phyloP scores from a whole-genome alignment of 495 filamentous ascomycete species.

The Aspergillus nidulans region DNA sequence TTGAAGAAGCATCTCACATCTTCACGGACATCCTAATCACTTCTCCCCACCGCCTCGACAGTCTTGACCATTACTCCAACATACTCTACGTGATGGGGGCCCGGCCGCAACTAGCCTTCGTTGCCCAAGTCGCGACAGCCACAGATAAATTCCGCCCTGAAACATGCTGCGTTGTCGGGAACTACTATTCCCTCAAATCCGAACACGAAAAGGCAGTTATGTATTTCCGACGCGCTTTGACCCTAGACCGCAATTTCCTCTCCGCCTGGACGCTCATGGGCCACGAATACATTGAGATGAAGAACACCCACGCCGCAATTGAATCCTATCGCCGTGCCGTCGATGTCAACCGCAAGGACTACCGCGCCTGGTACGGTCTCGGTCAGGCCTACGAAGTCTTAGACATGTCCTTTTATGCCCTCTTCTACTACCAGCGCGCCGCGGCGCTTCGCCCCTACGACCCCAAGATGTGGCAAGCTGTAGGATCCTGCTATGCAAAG shows the following conservation, averaged over 20 bases:
- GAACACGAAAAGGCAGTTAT: constrained; percentile 97
- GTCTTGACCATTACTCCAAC: constrained; percentile 91
- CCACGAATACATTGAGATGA: constrained; percentile 98
- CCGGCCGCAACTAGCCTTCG: constrained; percentile 82
- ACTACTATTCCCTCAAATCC: constrained; percentile 91
- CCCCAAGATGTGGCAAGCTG: constrained; percentile 97
- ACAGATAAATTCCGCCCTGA: constrained; percentile 97
- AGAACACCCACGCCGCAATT: constrained; percentile 97
- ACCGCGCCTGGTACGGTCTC: constrained; percentile 96
- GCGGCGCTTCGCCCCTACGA: constrained; percentile 88
- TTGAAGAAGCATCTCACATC: constrained; percentile 76
- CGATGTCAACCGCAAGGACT: constrained; percentile 93
- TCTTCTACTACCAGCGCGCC: constrained; percentile 97
- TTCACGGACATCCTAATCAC: constrained; percentile 76
- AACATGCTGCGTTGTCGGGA: constrained; percentile 94
- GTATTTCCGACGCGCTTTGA: constrained; percentile 96
- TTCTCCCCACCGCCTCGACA: constrained; percentile 85
- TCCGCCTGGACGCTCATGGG: constrained; percentile 99
- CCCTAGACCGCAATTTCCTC: constrained; percentile 83
- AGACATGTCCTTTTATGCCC: constrained; percentile 93
- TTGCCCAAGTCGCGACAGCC: constrained; percentile 82
- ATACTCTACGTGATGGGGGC: constrained; percentile 89
- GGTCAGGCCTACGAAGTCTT: constrained; percentile 97
- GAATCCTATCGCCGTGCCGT: constrained; percentile 95
- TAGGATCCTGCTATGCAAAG: constrained; percentile 83